Conservation (phyloP, 257 asterid species). For the Nicotiana tomentosiformis region DNA sequence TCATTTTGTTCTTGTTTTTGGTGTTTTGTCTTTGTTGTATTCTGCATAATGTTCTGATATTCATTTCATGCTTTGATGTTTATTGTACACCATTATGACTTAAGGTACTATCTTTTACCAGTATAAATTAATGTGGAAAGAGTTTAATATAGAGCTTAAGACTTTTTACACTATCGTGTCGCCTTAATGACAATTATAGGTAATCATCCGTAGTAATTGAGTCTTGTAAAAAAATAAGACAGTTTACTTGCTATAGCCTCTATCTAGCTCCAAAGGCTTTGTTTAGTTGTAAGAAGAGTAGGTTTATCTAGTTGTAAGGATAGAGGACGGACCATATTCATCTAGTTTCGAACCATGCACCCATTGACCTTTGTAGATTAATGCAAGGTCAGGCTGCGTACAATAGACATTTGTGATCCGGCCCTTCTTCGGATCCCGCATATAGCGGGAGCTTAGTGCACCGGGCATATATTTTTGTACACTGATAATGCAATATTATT, state of each 20-base stretch:
- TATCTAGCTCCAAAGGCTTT: too few relatives aligned
- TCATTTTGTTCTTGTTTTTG: conserved; percentile 37
- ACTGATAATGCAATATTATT: too few relatives aligned
- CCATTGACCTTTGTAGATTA: background rate
- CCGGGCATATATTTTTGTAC: too few relatives aligned
- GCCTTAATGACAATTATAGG: background rate
- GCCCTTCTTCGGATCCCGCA: too few relatives aligned
- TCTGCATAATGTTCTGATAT: background rate
- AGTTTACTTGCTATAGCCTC: background rate
- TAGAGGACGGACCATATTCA: background rate
- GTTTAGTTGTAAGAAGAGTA: background rate
- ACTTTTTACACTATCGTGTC: background rate
- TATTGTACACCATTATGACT: background rate
- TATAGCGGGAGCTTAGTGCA: too few relatives aligned
- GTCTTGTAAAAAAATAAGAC: too few relatives aligned
- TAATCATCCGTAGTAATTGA: background rate
- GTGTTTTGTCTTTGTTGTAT: conserved; percentile 5
- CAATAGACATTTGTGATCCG: too few relatives aligned
- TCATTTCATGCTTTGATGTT: background rate
- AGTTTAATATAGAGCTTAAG: background rate
- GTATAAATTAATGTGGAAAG: background rate
- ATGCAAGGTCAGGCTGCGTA: too few relatives aligned
- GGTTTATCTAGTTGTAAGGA: too few relatives aligned
- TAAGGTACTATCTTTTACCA: background rate
- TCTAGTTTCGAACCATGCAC: background rate